Conservation (phyloP, 208 protist species). For the Leishmania turanica region DNA sequence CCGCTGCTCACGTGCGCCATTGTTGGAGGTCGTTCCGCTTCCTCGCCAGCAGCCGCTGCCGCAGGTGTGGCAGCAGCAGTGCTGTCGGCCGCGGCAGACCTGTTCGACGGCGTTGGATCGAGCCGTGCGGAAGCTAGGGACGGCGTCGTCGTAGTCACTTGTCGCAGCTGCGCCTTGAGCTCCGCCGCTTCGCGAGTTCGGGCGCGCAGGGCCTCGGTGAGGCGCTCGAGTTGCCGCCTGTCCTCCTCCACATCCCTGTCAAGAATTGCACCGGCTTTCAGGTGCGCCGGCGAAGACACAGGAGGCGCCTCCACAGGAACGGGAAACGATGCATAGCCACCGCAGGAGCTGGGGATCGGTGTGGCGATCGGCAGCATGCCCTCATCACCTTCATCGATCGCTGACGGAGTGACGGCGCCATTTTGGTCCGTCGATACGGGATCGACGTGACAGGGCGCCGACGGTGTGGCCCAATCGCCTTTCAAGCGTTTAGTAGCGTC, state of each 20-base stretch:
- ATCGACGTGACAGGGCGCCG: not conserved
- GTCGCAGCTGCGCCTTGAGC: slow-evolving; percentile 10
- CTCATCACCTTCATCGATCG: not conserved
- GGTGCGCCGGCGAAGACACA: not conserved
- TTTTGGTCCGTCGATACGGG: not conserved
- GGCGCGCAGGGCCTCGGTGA: slow-evolving; percentile 12
- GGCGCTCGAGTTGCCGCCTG: not conserved
- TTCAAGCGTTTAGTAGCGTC: too few species aligned
- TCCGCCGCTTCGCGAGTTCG: slow-evolving; percentile 14
- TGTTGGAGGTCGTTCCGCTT: slow-evolving; percentile 21
- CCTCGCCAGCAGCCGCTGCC: not conserved
- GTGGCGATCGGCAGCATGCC: not conserved
- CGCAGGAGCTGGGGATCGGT: not conserved
- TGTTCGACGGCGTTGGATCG: not conserved
- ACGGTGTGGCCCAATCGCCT: not conserved
- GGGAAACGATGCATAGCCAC: not conserved
- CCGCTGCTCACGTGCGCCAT: slow-evolving; percentile 29
- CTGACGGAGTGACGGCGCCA: not conserved
- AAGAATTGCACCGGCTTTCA: not conserved
- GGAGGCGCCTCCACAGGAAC: not conserved
- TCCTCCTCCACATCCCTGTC: slow-evolving; percentile 7
- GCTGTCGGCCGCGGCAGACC: not conserved
- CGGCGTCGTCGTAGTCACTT: not conserved
- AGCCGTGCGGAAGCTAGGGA: too few species aligned
- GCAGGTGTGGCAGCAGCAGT: not conserved